Percentiles rank a stretch among this genome's conserved stretches.
Evolutionary conservation across 495 filamentous ascomycete genomes (phyloP).

Genomic region (Neurospora sp.): DNA sequence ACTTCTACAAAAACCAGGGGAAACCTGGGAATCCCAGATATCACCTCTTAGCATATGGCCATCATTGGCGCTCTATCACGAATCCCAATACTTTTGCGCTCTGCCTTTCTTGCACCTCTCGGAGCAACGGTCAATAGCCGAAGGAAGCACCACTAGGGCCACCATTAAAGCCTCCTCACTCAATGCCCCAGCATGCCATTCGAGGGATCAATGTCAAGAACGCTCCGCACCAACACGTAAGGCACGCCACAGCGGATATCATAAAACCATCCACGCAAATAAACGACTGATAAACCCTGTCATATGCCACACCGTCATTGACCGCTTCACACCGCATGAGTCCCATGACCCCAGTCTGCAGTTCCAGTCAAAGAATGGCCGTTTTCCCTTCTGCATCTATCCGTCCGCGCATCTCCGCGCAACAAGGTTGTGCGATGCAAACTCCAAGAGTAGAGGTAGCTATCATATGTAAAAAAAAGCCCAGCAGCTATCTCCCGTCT

Average conservation of each 20-base stretch:
- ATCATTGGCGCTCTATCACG: not conserved
- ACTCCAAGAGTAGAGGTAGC: not conserved
- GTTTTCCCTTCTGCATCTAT: not conserved
- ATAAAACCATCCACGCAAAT: not conserved
- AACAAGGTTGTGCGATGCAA: not conserved
- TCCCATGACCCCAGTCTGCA: not conserved
- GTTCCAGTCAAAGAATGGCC: not conserved
- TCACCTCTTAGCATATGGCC: not conserved
- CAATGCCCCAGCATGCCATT: not conserved
- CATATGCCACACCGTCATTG: not conserved
- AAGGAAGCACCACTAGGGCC: not conserved
- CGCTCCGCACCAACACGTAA: not conserved
- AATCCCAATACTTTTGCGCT: not conserved
- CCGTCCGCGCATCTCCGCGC: not conserved
- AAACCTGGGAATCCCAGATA: not conserved
- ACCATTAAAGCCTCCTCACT: not conserved
- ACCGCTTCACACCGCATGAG: not conserved
- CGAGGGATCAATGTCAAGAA: not conserved
- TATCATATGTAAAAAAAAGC: not conserved
- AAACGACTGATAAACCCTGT: not conserved
- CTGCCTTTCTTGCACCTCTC: not conserved
- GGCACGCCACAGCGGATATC: not conserved
- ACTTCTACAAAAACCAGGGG: not conserved
- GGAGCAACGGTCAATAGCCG: not conserved
- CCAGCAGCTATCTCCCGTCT: not conserved